These are phyloP conservation scores for Fusarium sp. DNA, from an alignment of 2,329 filamentous ascomycete species.

Conservation along the genomic window DNA sequence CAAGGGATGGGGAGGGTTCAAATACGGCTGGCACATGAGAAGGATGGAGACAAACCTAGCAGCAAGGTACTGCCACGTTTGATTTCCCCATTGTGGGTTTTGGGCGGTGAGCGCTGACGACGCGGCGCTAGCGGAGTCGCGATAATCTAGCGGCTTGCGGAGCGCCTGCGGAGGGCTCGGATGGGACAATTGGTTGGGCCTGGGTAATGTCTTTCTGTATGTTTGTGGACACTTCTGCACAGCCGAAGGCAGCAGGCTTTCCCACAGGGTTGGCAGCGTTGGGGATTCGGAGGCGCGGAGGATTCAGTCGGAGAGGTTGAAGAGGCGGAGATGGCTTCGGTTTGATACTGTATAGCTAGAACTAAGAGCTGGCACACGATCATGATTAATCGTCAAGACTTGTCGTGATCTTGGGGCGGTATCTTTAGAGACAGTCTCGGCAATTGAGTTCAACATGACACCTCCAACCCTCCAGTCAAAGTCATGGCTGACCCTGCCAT, in stretches of 20 bases:
- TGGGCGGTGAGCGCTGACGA: slow-evolving; percentile 40
- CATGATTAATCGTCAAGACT: not conserved
- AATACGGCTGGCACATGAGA: slow-evolving; percentile 25
- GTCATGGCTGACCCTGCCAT: slow-evolving; percentile 13
- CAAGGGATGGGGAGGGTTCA: slow-evolving; percentile 36
- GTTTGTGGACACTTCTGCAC: slow-evolving; percentile 34
- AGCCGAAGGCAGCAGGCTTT: slow-evolving; percentile 26
- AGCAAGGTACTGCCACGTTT: slow-evolving; percentile 24
- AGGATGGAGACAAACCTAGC: not conserved
- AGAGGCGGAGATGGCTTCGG: slow-evolving; percentile 11
- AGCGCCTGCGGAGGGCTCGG: slow-evolving; percentile 27
- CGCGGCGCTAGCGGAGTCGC: slow-evolving; percentile 41
- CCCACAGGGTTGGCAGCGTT: slow-evolving; percentile 23
- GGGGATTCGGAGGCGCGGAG: not conserved
- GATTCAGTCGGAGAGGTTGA: not conserved
- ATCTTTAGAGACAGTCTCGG: not conserved
- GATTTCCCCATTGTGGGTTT: slow-evolving; percentile 21
- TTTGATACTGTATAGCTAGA: not conserved
- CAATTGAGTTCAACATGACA: slow-evolving; percentile 13
- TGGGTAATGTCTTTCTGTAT: slow-evolving; percentile 21
- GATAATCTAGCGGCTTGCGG: slow-evolving; percentile 41
- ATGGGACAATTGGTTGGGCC: slow-evolving; percentile 24
- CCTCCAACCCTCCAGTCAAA: slow-evolving; percentile 16
- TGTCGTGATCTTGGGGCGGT: not conserved
- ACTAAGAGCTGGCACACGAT: not conserved